Conservation (phyloP, 2,329 filamentous ascomycete genomes). For the Clonostachys rosea region DNA sequence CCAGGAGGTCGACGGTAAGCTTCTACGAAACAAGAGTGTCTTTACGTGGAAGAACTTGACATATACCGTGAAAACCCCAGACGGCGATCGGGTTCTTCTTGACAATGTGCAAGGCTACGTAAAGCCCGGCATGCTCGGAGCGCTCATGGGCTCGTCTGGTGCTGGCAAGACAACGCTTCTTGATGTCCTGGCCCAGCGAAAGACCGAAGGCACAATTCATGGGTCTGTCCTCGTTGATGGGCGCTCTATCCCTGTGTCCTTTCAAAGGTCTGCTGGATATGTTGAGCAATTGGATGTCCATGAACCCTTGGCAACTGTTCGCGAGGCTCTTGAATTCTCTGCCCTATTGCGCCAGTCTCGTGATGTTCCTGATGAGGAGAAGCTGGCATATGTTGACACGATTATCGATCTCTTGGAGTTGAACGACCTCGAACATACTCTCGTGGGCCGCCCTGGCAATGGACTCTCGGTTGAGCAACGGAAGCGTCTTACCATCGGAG, state of each 20-base stretch:
- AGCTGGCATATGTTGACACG: conserved; percentile 71
- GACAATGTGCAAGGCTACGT: conserved; percentile 85
- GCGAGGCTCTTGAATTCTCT: conserved; percentile 73
- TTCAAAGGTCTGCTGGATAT: conserved; percentile 63
- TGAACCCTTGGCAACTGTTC: conserved; percentile 66
- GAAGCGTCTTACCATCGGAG: conserved; percentile 54
- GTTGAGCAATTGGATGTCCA: conserved; percentile 81
- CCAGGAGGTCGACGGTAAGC: conserved; percentile 10
- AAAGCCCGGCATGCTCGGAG: conserved; percentile 81
- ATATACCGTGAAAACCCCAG: conserved; percentile 61
- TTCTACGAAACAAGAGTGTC: conserved; percentile 60
- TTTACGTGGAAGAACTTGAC: conserved; percentile 73
- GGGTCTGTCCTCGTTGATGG: conserved; percentile 65
- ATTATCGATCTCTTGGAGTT: conserved; percentile 63
- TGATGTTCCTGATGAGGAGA: conserved; percentile 59
- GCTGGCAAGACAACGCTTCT: conserved; percentile 38
- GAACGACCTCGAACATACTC: conserved; percentile 37
- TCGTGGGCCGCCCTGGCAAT: conserved; percentile 44
- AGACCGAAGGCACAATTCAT: conserved; percentile 56
- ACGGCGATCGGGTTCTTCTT: conserved; percentile 63
- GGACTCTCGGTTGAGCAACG: conserved; percentile 47
- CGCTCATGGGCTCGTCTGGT: conserved; percentile 61
- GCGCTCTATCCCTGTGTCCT: conserved; percentile 46
- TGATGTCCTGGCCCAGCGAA: conserved; percentile 40
- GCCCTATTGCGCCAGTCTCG: conserved; percentile 69